Conservation (phyloP, 78 protist genomes). For the Dictyostelium brefeldianum region DNA sequence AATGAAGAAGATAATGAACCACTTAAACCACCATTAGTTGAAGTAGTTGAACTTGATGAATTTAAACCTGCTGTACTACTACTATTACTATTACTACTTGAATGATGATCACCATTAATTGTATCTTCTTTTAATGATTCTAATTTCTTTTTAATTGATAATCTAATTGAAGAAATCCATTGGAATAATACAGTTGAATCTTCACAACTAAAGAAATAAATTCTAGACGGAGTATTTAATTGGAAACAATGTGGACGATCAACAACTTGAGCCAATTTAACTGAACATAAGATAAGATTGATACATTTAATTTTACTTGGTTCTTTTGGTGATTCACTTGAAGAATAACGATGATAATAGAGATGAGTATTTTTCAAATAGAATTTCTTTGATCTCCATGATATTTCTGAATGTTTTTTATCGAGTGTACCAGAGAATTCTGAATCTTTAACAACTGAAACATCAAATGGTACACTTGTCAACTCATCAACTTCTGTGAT, state of each 20-base stretch:
- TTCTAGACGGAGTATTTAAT: constrained; percentile 66
- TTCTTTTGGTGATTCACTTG: not conserved
- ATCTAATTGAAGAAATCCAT: constrained; percentile 71
- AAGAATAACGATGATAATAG: constrained; percentile 19
- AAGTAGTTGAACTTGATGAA: not conserved
- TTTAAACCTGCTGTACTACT: not conserved
- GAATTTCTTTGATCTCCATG: constrained; percentile 73
- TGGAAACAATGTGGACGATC: constrained; percentile 82
- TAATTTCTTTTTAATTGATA: constrained; percentile 57
- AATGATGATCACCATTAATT: not conserved
- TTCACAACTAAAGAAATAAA: constrained; percentile 69
- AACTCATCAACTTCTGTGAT: constrained; percentile 25
- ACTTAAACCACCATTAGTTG: not conserved
- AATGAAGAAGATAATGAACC: constrained; percentile 11
- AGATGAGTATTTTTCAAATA: constrained; percentile 44
- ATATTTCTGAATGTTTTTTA: constrained; percentile 35
- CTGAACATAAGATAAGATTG: constrained; percentile 48
- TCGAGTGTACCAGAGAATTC: constrained; percentile 12
- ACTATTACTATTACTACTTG: not conserved
- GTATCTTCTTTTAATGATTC: constrained; percentile 33
- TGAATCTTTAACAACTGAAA: constrained; percentile 11
- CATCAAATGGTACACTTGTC: constrained; percentile 1
- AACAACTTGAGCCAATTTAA: constrained; percentile 61
- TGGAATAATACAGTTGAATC: constrained; percentile 40
- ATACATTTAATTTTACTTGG: constrained; percentile 68